Conservation (phyloP, 371 early-diverging fungal genomes). For the Mortierella sp. region DNA sequence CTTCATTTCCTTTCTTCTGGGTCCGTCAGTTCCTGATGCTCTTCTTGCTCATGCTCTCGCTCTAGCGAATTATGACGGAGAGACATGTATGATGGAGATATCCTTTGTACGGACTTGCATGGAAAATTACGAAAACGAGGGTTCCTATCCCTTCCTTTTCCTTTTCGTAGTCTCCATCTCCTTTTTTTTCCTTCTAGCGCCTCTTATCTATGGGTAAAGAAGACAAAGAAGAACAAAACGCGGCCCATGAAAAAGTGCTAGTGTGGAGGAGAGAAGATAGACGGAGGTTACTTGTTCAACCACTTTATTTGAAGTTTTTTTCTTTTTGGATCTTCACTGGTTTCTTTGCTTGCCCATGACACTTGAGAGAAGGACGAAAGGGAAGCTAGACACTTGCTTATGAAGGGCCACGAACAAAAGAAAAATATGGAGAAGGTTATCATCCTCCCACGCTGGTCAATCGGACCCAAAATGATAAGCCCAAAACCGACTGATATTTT, state of each 20-base stretch:
- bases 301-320: too few relatives aligned
- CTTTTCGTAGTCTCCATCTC: neutral
- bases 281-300: too few relatives aligned
- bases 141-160: constrained; percentile 5
- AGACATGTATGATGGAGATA: neutral
- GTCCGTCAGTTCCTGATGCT: too few relatives aligned
- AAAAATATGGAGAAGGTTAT: too few relatives aligned
- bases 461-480: neutral
- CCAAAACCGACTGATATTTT: too few relatives aligned
- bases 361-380: too few relatives aligned
- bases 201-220: neutral
- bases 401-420: too few relatives aligned
- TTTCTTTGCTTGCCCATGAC: neutral
- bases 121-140: neutral
- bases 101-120: neutral
- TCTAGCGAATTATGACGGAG: neutral
- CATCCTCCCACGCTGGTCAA: too few relatives aligned
- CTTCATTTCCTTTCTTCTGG: neutral
- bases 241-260: neutral
- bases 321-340: too few relatives aligned
- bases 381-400: too few relatives aligned
- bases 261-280: too few relatives aligned
- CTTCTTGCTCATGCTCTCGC: neutral
- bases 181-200: neutral
- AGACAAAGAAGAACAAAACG: too few relatives aligned